These are phyloP conservation scores for Cardamine occulta DNA, from an alignment of 345 rosid species.

Conservation along the genomic window DNA sequence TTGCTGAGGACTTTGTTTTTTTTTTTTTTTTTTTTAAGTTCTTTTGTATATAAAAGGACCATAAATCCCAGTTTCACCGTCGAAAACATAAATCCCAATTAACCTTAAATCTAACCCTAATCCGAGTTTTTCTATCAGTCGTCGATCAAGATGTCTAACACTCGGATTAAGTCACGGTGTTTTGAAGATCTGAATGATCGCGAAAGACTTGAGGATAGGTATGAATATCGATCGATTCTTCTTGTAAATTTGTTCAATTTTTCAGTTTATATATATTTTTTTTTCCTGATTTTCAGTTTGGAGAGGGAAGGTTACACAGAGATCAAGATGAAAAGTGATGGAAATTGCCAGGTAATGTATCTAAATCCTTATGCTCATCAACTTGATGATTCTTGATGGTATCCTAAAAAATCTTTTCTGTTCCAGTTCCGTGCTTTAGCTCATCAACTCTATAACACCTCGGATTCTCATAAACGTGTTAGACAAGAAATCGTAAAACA, in stretches of 20 bases:
- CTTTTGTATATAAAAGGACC: too few species aligned
- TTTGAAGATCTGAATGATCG: not conserved
- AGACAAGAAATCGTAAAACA: constrained; percentile 17
- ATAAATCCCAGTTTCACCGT: too few species aligned
- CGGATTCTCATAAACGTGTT: not conserved
- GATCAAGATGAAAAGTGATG: too few species aligned
- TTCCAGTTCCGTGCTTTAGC: constrained; percentile 21
- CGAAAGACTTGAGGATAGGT: constrained; percentile 7
- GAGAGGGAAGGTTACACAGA: not conserved
- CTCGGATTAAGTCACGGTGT: not conserved
- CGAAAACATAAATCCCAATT: too few species aligned
- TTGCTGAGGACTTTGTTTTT: too few species aligned
- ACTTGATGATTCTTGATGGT: not conserved
- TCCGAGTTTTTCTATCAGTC: not conserved
- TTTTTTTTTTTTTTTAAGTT: too few species aligned
- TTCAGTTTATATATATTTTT: not conserved
- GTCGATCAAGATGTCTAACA: not conserved
- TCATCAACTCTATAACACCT: constrained; percentile 7
- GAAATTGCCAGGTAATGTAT: too few species aligned
- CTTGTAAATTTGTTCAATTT: not conserved
- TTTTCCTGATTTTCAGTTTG: not conserved
- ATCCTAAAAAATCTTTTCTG: not conserved
- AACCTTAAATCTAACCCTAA: too few species aligned
- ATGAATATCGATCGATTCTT: not conserved
- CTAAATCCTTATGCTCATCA: too few species aligned